Conservation (phyloP, 176 grass and related monocot species). For the Pontederia crassipes region DNA sequence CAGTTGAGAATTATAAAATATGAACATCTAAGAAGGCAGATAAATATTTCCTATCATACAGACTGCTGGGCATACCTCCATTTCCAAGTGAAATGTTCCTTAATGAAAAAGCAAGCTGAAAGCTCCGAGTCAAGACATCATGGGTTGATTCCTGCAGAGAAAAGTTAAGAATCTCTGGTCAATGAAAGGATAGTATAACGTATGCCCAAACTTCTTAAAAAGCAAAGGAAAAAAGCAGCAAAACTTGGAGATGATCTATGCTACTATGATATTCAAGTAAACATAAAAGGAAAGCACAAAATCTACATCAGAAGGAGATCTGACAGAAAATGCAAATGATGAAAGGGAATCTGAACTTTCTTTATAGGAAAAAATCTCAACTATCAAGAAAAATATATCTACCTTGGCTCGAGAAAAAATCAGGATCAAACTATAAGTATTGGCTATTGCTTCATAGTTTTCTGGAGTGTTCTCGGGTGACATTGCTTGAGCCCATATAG, state of each 20-base stretch:
- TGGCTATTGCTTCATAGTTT: constrained; percentile 88
- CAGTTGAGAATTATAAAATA: too few species aligned
- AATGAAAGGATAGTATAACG: too few species aligned
- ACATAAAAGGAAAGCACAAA: too few species aligned
- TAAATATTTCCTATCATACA: constrained; percentile 11
- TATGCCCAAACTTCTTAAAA: too few species aligned
- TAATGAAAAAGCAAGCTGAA: constrained; percentile 93
- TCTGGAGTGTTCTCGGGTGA: constrained; percentile 62
- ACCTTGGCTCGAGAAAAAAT: constrained; percentile 86
- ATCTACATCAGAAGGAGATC: too few species aligned
- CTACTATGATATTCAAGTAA: too few species aligned
- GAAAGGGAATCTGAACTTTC: constrained; percentile 3
- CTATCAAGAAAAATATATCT: background rate
- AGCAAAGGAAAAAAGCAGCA: too few species aligned
- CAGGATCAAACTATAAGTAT: constrained; percentile 89
- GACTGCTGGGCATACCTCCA: constrained; percentile 34
- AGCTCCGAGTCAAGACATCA: constrained; percentile 70
- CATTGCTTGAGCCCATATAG: constrained; percentile 73
- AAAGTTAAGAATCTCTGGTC: too few species aligned
- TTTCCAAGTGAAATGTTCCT: constrained; percentile 63
- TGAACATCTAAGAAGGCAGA: constrained; percentile 2
- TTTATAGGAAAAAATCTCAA: background rate
- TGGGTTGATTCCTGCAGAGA: constrained; percentile 43
- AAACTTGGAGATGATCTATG: too few species aligned
- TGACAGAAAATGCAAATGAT: background rate